Evolutionary conservation across 441 rosid genomes (phyloP).

Genomic region (Euphorbia schlechtendalii): DNA sequence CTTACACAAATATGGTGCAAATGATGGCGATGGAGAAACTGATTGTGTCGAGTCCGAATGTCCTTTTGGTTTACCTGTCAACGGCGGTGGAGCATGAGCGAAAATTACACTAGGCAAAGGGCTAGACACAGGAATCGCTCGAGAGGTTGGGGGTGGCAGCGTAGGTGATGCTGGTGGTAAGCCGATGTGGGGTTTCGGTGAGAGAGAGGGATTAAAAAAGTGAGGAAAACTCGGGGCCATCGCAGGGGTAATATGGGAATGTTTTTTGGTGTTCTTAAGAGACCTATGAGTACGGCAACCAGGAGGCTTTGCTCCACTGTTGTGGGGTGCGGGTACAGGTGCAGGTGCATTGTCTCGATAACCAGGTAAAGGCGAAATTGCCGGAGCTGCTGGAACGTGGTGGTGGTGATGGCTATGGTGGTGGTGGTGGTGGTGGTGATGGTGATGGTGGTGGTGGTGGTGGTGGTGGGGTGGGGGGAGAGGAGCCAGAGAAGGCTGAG

Average conservation of each 20-base stretch:
- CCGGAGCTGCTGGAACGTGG: too few relatives aligned
- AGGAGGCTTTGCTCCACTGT: conserved; percentile 62
- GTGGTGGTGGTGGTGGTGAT: conserved; percentile 15
- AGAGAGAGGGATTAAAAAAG: conserved; percentile 19
- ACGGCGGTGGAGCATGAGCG: conserved; percentile 48
- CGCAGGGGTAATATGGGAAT: conserved; percentile 28
- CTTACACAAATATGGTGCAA: conserved; percentile 56
- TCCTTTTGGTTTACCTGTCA: conserved; percentile 28
- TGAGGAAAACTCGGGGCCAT: conserved; percentile 34
- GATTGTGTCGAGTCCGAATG: conserved; percentile 24
- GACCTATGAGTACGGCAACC: conserved; percentile 33
- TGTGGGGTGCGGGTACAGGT: too few relatives aligned
- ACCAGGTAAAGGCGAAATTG: conserved; percentile 41
- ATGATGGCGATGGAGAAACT: conserved; percentile 39
- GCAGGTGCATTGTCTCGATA: conserved; percentile 12
- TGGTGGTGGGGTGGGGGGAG: conserved; percentile 35
- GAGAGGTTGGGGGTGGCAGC: conserved; percentile 24
- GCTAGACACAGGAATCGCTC: conserved; percentile 38
- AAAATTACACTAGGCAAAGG: conserved; percentile 59
- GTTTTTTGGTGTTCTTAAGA: conserved; percentile 32
- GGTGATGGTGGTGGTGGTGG: conserved; percentile 24
- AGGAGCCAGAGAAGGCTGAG: conserved; percentile 44
- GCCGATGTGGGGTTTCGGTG: conserved; percentile 32
- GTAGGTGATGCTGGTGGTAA: conserved; percentile 26
- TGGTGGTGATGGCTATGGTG: too few relatives aligned